These are phyloP conservation scores for Puccinia polysora DNA, from an alignment of 1,284 basidiomycete species.

Conservation along the genomic window DNA sequence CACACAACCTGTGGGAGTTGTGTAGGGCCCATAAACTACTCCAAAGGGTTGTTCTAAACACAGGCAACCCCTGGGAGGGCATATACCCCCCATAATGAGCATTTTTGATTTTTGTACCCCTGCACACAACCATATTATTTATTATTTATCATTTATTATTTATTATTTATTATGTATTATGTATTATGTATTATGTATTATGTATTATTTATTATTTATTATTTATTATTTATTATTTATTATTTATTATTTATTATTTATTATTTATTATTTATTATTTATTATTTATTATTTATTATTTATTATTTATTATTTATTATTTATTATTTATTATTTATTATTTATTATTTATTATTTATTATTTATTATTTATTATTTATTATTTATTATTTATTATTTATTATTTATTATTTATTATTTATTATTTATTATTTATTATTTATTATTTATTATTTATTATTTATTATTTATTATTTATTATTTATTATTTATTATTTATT, in stretches of 20 bases:
- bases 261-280: neutral
- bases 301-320: conserved; percentile 1
- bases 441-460: neutral
- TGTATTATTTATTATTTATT: neutral
- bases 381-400: neutral
- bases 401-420: neutral
- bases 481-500: neutral
- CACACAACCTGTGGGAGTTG: too few relatives aligned
- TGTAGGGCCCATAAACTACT: too few relatives aligned
- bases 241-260: conserved; percentile 1
- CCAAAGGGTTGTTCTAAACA: too few relatives aligned
- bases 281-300: neutral
- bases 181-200: conserved; percentile 1
- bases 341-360: conserved; percentile 1
- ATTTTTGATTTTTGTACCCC: too few relatives aligned
- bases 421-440: neutral
- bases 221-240: neutral
- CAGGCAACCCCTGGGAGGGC: too few relatives aligned
- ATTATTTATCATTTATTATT: too few relatives aligned
- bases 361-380: neutral
- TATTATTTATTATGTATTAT: neutral
- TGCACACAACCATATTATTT: too few relatives aligned
- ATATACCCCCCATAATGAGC: too few relatives aligned
- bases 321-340: neutral
- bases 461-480: neutral